Percentiles rank a stretch among this genome's conserved stretches.
Evolutionary conservation across 1,284 basidiomycete species (phyloP).

Genomic region (Meira nashicola): DNA sequence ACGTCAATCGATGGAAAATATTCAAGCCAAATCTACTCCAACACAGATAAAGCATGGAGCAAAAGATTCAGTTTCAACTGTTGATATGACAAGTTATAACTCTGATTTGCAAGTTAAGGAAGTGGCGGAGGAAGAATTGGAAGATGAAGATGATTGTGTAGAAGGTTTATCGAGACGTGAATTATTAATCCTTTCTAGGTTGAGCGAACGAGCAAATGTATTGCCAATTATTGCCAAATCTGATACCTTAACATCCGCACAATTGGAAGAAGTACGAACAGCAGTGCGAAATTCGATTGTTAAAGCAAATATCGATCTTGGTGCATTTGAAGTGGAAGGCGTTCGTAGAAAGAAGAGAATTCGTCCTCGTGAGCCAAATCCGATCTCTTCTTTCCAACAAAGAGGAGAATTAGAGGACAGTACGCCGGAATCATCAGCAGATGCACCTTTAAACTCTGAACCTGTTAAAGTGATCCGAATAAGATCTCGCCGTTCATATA

Average conservation of each 20-base stretch:
- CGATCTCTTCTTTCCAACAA: no score
- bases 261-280: constrained; percentile 2
- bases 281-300: not conserved
- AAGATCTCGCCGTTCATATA: not conserved
- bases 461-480: constrained; percentile 8
- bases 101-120: not conserved
- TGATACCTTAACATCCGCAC: constrained; percentile 1
- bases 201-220: constrained; percentile 5
- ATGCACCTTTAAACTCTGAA: not conserved
- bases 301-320: constrained; percentile 5
- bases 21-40: no score
- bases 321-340: constrained; percentile 6
- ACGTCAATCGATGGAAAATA: no score
- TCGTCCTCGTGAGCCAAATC: not conserved
- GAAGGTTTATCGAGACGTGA: not conserved
- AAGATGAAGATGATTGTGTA: not conserved
- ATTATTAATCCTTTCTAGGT: not conserved
- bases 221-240: constrained; percentile 8
- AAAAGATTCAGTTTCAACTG: not conserved
- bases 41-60: not conserved
- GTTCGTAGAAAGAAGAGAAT: constrained; percentile 3
- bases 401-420: not conserved
- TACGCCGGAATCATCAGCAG: not conserved
- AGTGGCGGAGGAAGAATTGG: not conserved
- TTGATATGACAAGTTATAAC: not conserved